Base-by-base conservation (phyloP, 768 basidiomycete species). In the Dioszegia aurantiaca region DNA sequence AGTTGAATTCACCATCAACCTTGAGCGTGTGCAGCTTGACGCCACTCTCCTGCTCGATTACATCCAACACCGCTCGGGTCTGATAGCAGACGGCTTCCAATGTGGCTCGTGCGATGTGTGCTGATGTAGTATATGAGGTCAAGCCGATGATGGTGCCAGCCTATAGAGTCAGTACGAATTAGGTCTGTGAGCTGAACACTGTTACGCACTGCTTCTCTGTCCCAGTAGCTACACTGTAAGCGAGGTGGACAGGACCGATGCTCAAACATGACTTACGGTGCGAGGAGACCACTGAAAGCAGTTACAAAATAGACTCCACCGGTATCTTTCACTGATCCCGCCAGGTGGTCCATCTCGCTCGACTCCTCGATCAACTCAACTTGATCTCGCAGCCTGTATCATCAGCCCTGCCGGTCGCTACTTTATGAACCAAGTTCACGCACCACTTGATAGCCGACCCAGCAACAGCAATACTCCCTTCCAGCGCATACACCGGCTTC, bases 261-360 rank as follows among this genome's bases (percentile, higher is more conserved):
- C 5, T 2, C 10, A 19, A 23, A 8, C 8, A 19, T 16, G 11
- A 40, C 51, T 53, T 40, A 53, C 51, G 95, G 95, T 19, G 95
- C 95, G 26, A 99, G 84, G 24, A 99, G 82, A 55, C 95, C 95
- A 39, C 87, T 87, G 80, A 99, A 97, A 6, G 91, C 93, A 0
- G 94, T 94, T 33, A 98, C 94, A 69, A 98, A 99, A 79, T 89
- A 97, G 28, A 95, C 82, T 8, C 94, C 94, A 33, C 89, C 93
- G 0, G 89, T 86, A 65, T 86, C 84, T 4, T 83, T 78, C 45
- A 86, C 90, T 33, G 85, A 82, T 2, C 82, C 83, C 1, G 90
- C 93, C 30, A 98, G 83, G 5, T 80, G 81, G 70, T 97, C 97
- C 70, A 97, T 87, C 55, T 98, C 89, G 17, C 78, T 78, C 0